A percentile compares a stretch with the other conserved stretches of the same genome.
Evolutionary conservation across 208 protist genomes (phyloP).

Genomic region (Chromosphaera perkinsii): DNA sequence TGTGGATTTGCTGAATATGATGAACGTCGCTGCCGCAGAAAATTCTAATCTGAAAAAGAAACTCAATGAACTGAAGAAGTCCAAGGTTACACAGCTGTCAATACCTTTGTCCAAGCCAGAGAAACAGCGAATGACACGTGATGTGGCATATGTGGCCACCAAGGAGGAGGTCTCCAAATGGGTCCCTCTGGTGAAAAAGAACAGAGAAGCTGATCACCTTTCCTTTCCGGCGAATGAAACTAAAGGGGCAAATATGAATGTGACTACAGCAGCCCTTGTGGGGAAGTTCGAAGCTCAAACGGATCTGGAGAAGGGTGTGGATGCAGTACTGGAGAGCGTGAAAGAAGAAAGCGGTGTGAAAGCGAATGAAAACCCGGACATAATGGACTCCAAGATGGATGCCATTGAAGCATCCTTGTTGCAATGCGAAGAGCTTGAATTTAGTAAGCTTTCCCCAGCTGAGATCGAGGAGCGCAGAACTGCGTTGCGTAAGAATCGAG

Average conservation of each 20-base stretch:
- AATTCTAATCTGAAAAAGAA: conserved; percentile 9
- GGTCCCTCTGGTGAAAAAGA: not conserved
- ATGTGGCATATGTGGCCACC: not conserved
- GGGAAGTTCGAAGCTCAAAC: conserved; percentile 8
- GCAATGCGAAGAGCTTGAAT: not conserved
- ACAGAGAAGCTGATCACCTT: conserved; percentile 6
- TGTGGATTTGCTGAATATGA: too few relatives aligned
- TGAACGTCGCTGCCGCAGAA: too few relatives aligned
- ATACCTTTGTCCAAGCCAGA: not conserved
- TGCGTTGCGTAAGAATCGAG: not conserved
- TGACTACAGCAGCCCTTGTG: not conserved
- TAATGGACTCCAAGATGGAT: too few relatives aligned
- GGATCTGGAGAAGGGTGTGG: conserved; percentile 10
- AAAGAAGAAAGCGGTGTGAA: too few relatives aligned
- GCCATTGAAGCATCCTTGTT: too few relatives aligned
- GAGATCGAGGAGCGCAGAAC: conserved; percentile 7
- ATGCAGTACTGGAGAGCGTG: too few relatives aligned
- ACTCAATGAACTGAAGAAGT: not conserved
- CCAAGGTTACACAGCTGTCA: not conserved
- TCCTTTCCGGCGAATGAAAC: not conserved
- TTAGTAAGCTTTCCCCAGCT: not conserved
- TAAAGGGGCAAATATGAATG: not conserved
- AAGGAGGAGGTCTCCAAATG: not conserved
- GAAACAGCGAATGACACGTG: not conserved
- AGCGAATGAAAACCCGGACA: too few relatives aligned